Evolutionary conservation across 345 rosid species (phyloP), one percentile per base, ranked within the genome.

Genomic region (Lepidium sativum): DNA sequence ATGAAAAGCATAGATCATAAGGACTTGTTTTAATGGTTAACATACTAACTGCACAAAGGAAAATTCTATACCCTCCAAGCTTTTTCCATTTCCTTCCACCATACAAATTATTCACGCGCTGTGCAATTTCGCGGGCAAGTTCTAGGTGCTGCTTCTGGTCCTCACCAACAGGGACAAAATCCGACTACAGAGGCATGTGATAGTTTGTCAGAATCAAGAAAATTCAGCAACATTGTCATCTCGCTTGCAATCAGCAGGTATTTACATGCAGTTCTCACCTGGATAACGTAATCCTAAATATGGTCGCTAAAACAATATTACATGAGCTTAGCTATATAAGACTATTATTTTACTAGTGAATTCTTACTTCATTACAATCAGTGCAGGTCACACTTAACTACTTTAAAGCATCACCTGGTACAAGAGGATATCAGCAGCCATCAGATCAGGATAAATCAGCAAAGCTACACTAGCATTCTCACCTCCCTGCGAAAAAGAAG

Each of bases 1-100:
- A 63, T 33, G 18, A 27, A 50, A 25, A 51, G 9, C 20, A 45
- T 41, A 42, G 31, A 60, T 50, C 42, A 60, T 39, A 43, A 49
- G 6, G 33, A 65, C 42, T 48, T 52, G 63, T 38, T 49, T 49
- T 15, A 34, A 44, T n/a, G 56, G 50, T 51, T 39, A 8, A 27
- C 33, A 33, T 31, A 20, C 62, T 20, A 65, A 70, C n/a, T 16
- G 48, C 34, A 70, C 43, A 43, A 38, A 40, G 9, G 2, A 62
- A 31, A 61, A 20, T 25, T 61, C 16, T 74, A 72, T 75, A 89
- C 98, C 92, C 96, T 76, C 98, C 98, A 70, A 92, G 80, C 62
- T 89, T 92, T 72, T 92, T 92, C 98, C 96, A 89, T 80, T 92
- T 92, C 76, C 87, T 85, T 75, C 96, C 95, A 66, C 98, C 98